phyloP scores from a whole-genome alignment of 2,329 filamentous ascomycete species.

The Verticillium nonalfalfae region DNA sequence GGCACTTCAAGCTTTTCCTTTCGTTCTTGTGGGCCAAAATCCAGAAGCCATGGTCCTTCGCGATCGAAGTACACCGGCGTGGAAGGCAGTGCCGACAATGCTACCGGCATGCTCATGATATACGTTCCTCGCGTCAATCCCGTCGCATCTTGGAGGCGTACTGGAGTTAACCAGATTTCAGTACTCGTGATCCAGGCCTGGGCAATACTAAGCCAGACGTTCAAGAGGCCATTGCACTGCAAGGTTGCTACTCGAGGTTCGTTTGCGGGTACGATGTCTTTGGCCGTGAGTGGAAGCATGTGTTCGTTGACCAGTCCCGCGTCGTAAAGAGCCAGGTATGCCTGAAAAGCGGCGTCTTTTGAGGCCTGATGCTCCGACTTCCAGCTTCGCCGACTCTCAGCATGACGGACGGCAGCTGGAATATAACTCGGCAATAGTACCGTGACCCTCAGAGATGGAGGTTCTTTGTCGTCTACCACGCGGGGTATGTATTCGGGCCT shows the following conservation, averaged over 20 bases:
- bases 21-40: constrained; percentile 14
- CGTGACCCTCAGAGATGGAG: constrained; percentile 40
- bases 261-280: constrained; percentile 29
- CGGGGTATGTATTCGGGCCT: constrained; percentile 62
- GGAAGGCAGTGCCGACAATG: constrained; percentile 26
- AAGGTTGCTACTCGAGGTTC: constrained; percentile 28
- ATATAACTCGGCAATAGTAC: constrained; percentile 69
- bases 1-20: constrained; percentile 13
- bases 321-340: constrained; percentile 63
- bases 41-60: constrained; percentile 27
- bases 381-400: constrained; percentile 54
- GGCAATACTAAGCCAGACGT: constrained; percentile 41
- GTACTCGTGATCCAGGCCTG: constrained; percentile 30
- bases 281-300: constrained; percentile 56
- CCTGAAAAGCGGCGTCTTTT: constrained; percentile 78
- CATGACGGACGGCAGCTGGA: constrained; percentile 50
- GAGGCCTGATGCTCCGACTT: constrained; percentile 62
- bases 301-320: constrained; percentile 72
- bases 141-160: constrained; percentile 18
- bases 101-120: constrained; percentile 34
- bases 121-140: constrained; percentile 27
- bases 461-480: constrained; percentile 21
- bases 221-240: constrained; percentile 28
- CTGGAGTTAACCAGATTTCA: constrained; percentile 16
- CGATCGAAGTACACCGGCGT: constrained; percentile 34